A percentile compares a stretch with the other conserved stretches of the same genome.
These are phyloP conservation scores for Fusarium sp. DNA, from an alignment of 2,329 filamentous ascomycete species.

Conservation along the genomic window DNA sequence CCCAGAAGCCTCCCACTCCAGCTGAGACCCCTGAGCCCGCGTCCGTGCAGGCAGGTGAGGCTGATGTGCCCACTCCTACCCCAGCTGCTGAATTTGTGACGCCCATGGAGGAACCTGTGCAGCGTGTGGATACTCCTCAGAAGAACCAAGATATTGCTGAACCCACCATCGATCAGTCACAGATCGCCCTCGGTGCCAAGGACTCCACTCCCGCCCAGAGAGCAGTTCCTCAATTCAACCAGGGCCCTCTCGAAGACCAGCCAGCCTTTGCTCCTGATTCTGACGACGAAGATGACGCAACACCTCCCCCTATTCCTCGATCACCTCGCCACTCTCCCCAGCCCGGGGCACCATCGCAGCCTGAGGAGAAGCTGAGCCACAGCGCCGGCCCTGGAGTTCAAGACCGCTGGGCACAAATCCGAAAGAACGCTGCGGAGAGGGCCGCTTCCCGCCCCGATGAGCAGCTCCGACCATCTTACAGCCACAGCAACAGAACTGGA, in stretches of 20 bases:
- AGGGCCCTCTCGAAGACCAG: constrained; percentile 88
- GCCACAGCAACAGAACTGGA: constrained; percentile 68
- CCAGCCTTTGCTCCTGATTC: constrained; percentile 82
- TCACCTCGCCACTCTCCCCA: constrained; percentile 51
- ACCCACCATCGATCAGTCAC: constrained; percentile 39
- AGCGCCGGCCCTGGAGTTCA: constrained; percentile 58
- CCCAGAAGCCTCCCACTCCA: constrained; percentile 28
- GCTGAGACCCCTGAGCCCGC: constrained; percentile 48
- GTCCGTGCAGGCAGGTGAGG: constrained; percentile 22
- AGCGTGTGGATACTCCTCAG: constrained; percentile 41
- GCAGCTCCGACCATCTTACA: constrained; percentile 68
- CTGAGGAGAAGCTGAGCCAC: constrained; percentile 53
- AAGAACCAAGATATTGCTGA: constrained; percentile 40
- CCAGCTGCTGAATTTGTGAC: constrained; percentile 40
- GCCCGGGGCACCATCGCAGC: constrained; percentile 46
- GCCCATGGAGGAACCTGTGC: constrained; percentile 43
- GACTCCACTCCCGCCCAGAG: constrained; percentile 27
- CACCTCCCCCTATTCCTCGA: constrained; percentile 66
- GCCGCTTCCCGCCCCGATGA: constrained; percentile 76
- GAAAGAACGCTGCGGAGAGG: constrained; percentile 91
- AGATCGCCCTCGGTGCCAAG: constrained; percentile 35
- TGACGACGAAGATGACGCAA: constrained; percentile 63
- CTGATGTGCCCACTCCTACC: constrained; percentile 35
- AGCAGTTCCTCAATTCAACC: constrained; percentile 77
- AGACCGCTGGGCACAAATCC: constrained; percentile 95